Conservation (phyloP, 768 basidiomycete genomes). For the Russula sp. region DNA sequence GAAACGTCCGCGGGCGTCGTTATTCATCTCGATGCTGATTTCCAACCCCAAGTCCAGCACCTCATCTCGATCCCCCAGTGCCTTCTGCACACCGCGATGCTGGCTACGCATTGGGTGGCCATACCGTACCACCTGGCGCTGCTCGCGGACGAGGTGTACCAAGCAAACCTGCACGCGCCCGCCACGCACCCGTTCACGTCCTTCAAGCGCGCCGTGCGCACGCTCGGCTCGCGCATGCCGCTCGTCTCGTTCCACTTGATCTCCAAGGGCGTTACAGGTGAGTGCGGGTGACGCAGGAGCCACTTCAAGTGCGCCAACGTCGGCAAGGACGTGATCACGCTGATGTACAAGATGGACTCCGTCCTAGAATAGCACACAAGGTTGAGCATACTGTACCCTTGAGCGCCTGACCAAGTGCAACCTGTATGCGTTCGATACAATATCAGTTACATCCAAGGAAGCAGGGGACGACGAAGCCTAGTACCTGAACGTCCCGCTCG, state of each 20-base stretch:
- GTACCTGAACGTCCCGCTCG: too few relatives aligned
- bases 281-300: slow-evolving; percentile 96
- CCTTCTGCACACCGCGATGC: slow-evolving; percentile 92
- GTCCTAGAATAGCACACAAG: slow-evolving; percentile 34
- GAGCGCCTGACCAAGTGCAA: too few relatives aligned
- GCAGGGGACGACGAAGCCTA: too few relatives aligned
- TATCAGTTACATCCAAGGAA: too few relatives aligned
- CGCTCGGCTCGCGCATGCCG: slow-evolving; percentile 62
- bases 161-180: slow-evolving; percentile 77
- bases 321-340: slow-evolving; percentile 64
- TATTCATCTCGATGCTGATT: slow-evolving; percentile 76
- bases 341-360: slow-evolving; percentile 94
- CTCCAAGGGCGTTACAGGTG: slow-evolving; percentile 84
- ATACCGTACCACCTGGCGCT: slow-evolving; percentile 91
- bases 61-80: slow-evolving; percentile 98
- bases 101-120: slow-evolving; percentile 76
- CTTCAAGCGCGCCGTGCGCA: slow-evolving; percentile 83
- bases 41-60: slow-evolving; percentile 56
- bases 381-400: too few relatives aligned
- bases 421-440: too few relatives aligned
- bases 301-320: slow-evolving; percentile 90
- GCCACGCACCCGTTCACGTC: slow-evolving; percentile 73
- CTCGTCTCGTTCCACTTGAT: slow-evolving; percentile 47
- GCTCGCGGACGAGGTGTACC: slow-evolving; percentile 97
- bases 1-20: slow-evolving; percentile 88